Evolutionary conservation across 1,284 basidiomycete species (phyloP).

Genomic region (Cystobasidiaceae sp.): DNA sequence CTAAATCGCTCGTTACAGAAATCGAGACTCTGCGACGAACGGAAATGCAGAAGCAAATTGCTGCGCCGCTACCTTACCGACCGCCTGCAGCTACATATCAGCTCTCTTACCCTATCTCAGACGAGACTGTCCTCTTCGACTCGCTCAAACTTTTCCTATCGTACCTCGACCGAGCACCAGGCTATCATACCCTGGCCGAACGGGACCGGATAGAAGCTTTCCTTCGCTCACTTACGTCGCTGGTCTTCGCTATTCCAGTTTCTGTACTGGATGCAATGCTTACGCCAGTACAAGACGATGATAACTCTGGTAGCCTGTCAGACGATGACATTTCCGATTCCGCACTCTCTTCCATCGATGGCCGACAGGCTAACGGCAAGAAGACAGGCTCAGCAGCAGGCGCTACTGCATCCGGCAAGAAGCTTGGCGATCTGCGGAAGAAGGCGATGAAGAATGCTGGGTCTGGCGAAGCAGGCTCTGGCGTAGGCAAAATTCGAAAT

Average conservation of each 20-base stretch:
- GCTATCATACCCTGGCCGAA: conserved; percentile 68
- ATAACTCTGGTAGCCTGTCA: conserved; percentile 4
- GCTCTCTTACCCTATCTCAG: conserved; percentile 71
- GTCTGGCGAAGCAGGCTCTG: conserved; percentile 39
- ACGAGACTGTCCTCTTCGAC: conserved; percentile 77
- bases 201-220: conserved; percentile 78
- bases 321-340: conserved; percentile 33
- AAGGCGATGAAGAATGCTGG: conserved; percentile 60
- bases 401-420: conserved; percentile 46
- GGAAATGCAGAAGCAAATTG: conserved; percentile 63
- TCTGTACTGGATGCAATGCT: conserved; percentile 34
- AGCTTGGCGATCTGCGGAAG: conserved; percentile 66
- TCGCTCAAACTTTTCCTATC: conserved; percentile 81
- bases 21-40: conserved; percentile 69
- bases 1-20: conserved; percentile 81
- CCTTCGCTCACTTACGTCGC: conserved; percentile 52
- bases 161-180: conserved; percentile 75
- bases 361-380: conserved; percentile 24
- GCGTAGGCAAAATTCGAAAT: neutral
- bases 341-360: conserved; percentile 21
- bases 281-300: conserved; percentile 23
- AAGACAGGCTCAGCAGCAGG: conserved; percentile 1
- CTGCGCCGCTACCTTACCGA: conserved; percentile 26
- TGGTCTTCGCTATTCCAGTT: conserved; percentile 37
- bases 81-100: conserved; percentile 55